These are phyloP conservation scores for Bullera alba DNA, from an alignment of 768 basidiomycete species.

Conservation along the genomic window DNA sequence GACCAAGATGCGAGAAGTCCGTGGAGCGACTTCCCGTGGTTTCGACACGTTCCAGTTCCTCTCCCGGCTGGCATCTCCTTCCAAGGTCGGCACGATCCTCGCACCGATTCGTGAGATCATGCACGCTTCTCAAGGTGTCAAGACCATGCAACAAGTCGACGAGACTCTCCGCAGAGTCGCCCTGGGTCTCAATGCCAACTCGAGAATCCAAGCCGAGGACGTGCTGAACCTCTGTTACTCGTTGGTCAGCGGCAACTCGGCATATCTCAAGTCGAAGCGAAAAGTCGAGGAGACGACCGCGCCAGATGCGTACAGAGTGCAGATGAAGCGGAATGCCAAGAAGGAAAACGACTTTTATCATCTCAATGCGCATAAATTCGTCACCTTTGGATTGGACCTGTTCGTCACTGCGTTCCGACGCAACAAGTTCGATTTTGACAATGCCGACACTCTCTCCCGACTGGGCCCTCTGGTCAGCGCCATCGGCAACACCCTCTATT, in stretches of 20 bases:
- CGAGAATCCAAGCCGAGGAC: conserved; percentile 60
- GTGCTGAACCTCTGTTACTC: conserved; percentile 78
- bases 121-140: conserved; percentile 72
- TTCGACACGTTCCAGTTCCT: conserved; percentile 78
- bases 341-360: conserved; percentile 63
- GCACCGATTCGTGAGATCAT: conserved; percentile 74
- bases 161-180: conserved; percentile 79
- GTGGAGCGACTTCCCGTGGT: conserved; percentile 70
- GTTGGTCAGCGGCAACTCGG: conserved; percentile 80
- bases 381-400: conserved; percentile 84
- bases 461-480: conserved; percentile 77
- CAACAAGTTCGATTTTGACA: conserved; percentile 75
- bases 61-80: conserved; percentile 69
- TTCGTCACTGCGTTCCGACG: conserved; percentile 80
- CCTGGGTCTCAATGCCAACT: conserved; percentile 75
- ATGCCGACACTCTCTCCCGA: conserved; percentile 65
- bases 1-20: conserved; percentile 88
- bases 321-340: conserved; percentile 62
- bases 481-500: conserved; percentile 88
- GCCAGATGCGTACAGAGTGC: conserved; percentile 63
- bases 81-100: conserved; percentile 67
- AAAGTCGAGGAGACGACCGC: conserved; percentile 43
- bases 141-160: conserved; percentile 74
- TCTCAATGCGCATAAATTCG: conserved; percentile 84
- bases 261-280: conserved; percentile 64